A percentile compares a stretch with the other conserved stretches of the same genome.
Evolutionary conservation across 1,284 basidiomycete species (phyloP).

Genomic region (Irpex sp.): DNA sequence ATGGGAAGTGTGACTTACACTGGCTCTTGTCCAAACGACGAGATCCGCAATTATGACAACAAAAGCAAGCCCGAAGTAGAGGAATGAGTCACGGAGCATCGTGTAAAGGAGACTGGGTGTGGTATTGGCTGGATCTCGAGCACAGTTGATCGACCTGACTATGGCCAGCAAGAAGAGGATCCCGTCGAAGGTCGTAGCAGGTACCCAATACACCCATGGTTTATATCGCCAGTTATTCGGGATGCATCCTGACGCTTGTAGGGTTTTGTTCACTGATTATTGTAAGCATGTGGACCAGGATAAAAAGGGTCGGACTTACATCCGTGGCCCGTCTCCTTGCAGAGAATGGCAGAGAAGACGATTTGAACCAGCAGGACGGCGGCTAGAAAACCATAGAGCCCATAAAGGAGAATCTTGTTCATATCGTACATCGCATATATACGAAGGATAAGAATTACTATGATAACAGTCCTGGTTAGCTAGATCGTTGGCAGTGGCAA

Average conservation of each 20-base stretch:
- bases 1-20: background rate
- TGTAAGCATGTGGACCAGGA: background rate
- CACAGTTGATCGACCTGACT: background rate
- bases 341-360: constrained; percentile 1
- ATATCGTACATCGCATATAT: constrained; percentile 10
- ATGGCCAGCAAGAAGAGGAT: constrained; percentile 5
- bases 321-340: background rate
- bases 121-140: background rate
- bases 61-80: constrained; percentile 6
- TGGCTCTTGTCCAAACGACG: background rate
- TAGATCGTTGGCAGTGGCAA: background rate
- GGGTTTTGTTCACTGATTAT: constrained; percentile 1
- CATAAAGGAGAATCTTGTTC: background rate
- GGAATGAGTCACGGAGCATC: constrained; percentile 4
- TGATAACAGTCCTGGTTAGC: background rate
- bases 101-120: background rate
- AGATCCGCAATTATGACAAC: constrained; percentile 4
- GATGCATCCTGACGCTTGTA: constrained; percentile 5
- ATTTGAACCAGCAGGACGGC: background rate
- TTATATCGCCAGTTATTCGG: constrained; percentile 6
- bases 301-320: background rate
- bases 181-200: constrained; percentile 2
- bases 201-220: constrained; percentile 12
- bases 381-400: background rate
- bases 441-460: constrained; percentile 10